phyloP scores from a whole-genome alignment of 1,139 yeast genomes.

The Taphrina confusa region DNA sequence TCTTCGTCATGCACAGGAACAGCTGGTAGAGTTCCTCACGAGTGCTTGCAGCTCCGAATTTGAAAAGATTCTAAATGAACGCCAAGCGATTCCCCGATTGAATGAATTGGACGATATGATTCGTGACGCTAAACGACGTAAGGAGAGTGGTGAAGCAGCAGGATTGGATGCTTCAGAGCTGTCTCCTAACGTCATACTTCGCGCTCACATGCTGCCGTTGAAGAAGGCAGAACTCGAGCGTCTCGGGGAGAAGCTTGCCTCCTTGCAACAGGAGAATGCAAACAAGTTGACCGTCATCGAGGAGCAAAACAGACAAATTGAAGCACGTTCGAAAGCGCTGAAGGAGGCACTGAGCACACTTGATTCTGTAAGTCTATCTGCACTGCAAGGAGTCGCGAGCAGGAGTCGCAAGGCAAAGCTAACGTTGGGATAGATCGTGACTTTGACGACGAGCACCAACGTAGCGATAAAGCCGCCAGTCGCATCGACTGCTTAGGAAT shows the following conservation, averaged over 20 bases:
- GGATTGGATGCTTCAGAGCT: constrained; percentile 12
- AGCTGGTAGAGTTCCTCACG: constrained; percentile 9
- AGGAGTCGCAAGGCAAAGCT: too few species aligned
- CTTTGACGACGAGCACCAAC: constrained; percentile 8
- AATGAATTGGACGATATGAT: constrained; percentile 27
- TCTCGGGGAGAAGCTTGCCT: not conserved
- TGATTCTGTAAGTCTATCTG: constrained; percentile 1
- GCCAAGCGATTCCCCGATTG: constrained; percentile 14
- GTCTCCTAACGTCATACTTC: constrained; percentile 22
- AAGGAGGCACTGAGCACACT: constrained; percentile 3
- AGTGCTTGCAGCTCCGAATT: constrained; percentile 15
- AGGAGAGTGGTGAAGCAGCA: not conserved
- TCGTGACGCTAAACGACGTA: constrained; percentile 14
- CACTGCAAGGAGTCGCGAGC: not conserved
- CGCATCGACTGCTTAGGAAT: too few species aligned
- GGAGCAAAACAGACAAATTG: constrained; percentile 6
- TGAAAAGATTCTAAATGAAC: constrained; percentile 22
- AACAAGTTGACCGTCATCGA: not conserved
- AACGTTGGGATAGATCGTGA: not conserved
- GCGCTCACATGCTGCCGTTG: constrained; percentile 29
- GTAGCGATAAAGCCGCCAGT: not conserved
- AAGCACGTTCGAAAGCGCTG: not conserved
- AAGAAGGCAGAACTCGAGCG: constrained; percentile 17
- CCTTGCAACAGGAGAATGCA: constrained; percentile 19
- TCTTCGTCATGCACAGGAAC: constrained; percentile 24